These are phyloP conservation scores for Aspergillus sp. DNA, from an alignment of 2,329 filamentous ascomycete genomes.

Conservation along the genomic window DNA sequence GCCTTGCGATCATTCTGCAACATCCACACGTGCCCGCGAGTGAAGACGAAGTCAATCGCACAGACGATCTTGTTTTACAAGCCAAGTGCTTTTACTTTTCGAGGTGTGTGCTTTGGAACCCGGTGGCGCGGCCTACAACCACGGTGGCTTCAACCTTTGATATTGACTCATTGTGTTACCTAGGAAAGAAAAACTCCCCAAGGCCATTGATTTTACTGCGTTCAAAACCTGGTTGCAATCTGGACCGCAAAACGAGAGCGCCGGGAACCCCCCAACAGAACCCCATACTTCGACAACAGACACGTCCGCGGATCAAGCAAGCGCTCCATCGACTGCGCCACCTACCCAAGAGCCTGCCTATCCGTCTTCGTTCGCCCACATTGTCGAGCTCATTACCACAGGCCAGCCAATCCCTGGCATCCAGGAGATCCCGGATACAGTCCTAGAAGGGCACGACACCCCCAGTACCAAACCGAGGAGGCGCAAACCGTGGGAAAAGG, in stretches of 20 bases:
- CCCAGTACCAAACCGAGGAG: slow-evolving; percentile 52
- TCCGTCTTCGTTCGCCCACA: slow-evolving; percentile 77
- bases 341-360: slow-evolving; percentile 62
- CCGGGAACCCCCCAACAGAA: slow-evolving; percentile 6
- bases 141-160: neutral
- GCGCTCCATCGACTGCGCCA: slow-evolving; percentile 15
- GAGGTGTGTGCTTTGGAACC: slow-evolving; percentile 27
- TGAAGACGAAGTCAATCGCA: slow-evolving; percentile 35
- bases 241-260: slow-evolving; percentile 1
- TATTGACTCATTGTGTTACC: neutral
- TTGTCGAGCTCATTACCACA: slow-evolving; percentile 78
- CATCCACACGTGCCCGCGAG: slow-evolving; percentile 38
- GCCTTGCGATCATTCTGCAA: slow-evolving; percentile 47
- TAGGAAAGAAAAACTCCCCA: slow-evolving; percentile 37
- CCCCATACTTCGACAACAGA: slow-evolving; percentile 8
- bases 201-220: slow-evolving; percentile 60
- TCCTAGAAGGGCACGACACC: slow-evolving; percentile 68
- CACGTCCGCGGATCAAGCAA: slow-evolving; percentile 6
- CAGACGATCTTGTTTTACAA: slow-evolving; percentile 43
- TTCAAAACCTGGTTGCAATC: slow-evolving; percentile 64
- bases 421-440: slow-evolving; percentile 76
- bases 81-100: slow-evolving; percentile 50
- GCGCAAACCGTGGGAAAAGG: slow-evolving; percentile 78
- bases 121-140: neutral
- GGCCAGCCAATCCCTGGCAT: slow-evolving; percentile 85